Base-by-base conservation (phyloP, 2,329 filamentous ascomycete species). In the Xylaria arbuscula region DNA sequence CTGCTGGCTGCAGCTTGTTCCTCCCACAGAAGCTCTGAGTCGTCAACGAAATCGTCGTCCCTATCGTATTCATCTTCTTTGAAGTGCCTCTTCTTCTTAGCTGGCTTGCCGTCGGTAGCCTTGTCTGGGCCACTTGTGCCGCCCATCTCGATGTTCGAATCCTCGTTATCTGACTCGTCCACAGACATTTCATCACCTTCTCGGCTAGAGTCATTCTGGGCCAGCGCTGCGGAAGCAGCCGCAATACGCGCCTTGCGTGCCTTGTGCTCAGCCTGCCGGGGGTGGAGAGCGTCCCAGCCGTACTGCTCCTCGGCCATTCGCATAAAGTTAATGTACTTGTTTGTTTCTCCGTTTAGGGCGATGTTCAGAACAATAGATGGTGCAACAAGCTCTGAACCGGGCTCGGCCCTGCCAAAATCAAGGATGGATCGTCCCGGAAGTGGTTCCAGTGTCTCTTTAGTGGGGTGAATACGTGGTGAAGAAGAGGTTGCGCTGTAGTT, bases 321-420 rank as follows among this genome's bases (percentile, higher is more conserved):
- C 76, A 95, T 94, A 72, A 98, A 98, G 79, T 98, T 98, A 81
- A 99, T 89, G 69, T 97, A 95, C 73, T 95, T 93, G 79, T 97
- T 97, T 42, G 89, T 91, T 74, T 93, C 90, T 48, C 93, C 93
- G 5, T 91, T 88, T 47, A 99, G 86, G 0, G 92, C 89, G 66
- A 99, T 90, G 64, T 92, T 90, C 19, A 99, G 86, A 62, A 97
- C 88, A 70, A 99, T 97, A 4, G 89, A 97, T 48, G 90, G 94
- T 2, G 87, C 88, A 66, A 84, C 80, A 2, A 83, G 79, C 72
- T 91, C 89, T 56, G 89, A 86, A 36, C 88, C 88, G 2, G 86
- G 86, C 60, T 85, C 84, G 1, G 83, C 86, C 72, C 87, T 87
- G 72, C 87, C 87, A 74, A 89, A 89, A 70, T 89, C 87, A 28